Evolutionary conservation across 2,329 filamentous ascomycete species (phyloP), one percentile per base, ranked within the genome.

Genomic region (Fusarium chlamydosporum): DNA sequence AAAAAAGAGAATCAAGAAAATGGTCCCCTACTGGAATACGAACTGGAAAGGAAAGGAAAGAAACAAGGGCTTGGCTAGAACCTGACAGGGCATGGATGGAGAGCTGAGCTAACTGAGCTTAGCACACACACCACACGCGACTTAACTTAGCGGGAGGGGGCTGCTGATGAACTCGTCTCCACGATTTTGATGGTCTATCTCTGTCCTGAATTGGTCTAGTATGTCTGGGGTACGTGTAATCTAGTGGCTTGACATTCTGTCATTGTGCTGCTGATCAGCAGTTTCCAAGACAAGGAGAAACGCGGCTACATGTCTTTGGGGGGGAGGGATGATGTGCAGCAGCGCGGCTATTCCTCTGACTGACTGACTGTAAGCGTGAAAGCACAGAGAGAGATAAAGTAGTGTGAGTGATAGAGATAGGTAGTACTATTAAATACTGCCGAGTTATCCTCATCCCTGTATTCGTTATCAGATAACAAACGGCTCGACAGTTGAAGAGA

Each of bases 131-230:
- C 23, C 23, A 23, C 4, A 23, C 23, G 23, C 23, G 23, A 23
- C 23, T 23, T 23, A 23, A 23, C 23, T 23, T 23, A 23, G 23
- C 23, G 67, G 67, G 33, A 23, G 47, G 23, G 38, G 47, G 38
- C 38, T 51, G 47, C 47, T 51, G 47, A 29, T 51, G 47, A 51
- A 40, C 23, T 35, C 45, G 56, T 55, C 65, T 63, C 67, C 62
- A 69, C 66, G 66, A 69, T 70, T 48, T 65, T 23, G 23, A 23
- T 23, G 38, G 48, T 68, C 23, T 51, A 69, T 69, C 66, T 60
- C n/a, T 52, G 37, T 46, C 67, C 67, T 64, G 41, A 70, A 60
- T 18, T 10, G 34, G 67, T 50, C 11, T 70, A 70, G 67, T 60
- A 50, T 29, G 33, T 56, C 67, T 55, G 67, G 67, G 67, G 67